Base-by-base conservation (phyloP, 1,284 basidiomycete species). In the Ceratobasidium papillatum region DNA sequence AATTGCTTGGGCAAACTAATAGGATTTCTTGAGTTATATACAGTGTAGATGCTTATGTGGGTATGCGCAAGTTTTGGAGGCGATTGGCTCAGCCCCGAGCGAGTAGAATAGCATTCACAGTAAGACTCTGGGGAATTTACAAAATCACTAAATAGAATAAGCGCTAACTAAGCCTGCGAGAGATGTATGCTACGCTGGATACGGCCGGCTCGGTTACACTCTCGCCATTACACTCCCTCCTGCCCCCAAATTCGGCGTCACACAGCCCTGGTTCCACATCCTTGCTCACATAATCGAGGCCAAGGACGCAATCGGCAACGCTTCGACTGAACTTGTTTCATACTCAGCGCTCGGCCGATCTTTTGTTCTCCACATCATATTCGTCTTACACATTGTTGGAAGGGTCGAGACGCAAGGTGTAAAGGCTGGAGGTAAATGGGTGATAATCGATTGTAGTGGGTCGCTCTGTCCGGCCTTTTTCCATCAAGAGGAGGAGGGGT, bases 121-220 rank as follows among this genome's bases (percentile, higher is more conserved):
- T n/a, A n/a, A n/a, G n/a, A n/a, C n/a, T n/a, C n/a, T n/a, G n/a
- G n/a, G n/a, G n/a, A n/a, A n/a, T n/a, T n/a, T n/a, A n/a, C n/a
- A n/a, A n/a, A n/a, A n/a, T n/a, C n/a, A n/a, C n/a, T n/a, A n/a
- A n/a, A n/a, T n/a, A n/a, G n/a, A n/a, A n/a, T n/a, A n/a, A n/a
- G n/a, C n/a, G n/a, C n/a, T n/a, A n/a, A n/a, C n/a, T n/a, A n/a
- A n/a, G n/a, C n/a, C n/a, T n/a, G n/a, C n/a, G n/a, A n/a, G n/a
- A n/a, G n/a, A n/a, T n/a, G n/a, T n/a, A n/a, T n/a, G n/a, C n/a
- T n/a, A n/a, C n/a, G n/a, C n/a, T n/a, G 78, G 78, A 65, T 80
- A 78, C 75, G 78, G 79, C 1, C 79, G 79, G 56, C 76, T 81
- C n/a, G 73, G 77, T 36, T 64, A 78, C 58, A 77, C 81, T 25